Evolutionary conservation across 805 yeast genomes (phyloP).

Genomic region (Limtongia smithiae): DNA sequence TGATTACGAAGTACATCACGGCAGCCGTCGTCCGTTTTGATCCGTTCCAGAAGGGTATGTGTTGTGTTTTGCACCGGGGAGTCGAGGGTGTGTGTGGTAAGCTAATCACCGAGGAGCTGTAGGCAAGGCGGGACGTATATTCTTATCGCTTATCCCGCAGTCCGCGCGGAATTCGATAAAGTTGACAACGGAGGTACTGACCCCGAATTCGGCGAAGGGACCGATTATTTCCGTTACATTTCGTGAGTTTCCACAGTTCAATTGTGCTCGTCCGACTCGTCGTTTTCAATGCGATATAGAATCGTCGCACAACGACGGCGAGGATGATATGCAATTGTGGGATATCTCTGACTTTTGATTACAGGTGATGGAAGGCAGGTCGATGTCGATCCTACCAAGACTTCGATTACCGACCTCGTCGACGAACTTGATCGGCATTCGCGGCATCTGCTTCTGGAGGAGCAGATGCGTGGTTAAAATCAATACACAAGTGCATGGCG

Average conservation of each 20-base stretch:
- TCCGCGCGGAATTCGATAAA: slow-evolving; percentile 56
- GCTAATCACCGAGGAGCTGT: neutral
- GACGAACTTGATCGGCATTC: slow-evolving; percentile 77
- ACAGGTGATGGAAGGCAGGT: slow-evolving; percentile 67
- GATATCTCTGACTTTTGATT: neutral
- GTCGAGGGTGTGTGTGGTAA: no score
- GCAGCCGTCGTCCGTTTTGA: slow-evolving; percentile 72
- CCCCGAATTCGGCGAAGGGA: slow-evolving; percentile 42
- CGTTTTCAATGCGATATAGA: neutral
- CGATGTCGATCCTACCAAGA: slow-evolving; percentile 59
- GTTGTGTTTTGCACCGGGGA: no score
- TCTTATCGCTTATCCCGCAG: slow-evolving; percentile 78
- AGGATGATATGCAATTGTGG: neutral
- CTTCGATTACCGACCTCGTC: slow-evolving; percentile 58
- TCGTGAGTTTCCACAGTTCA: slow-evolving; percentile 37
- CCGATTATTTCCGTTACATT: slow-evolving; percentile 74
- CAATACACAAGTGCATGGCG: no score
- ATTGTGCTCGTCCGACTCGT: neutral
- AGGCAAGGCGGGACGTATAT: slow-evolving; percentile 76
- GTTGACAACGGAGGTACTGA: slow-evolving; percentile 63
- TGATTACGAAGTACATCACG: slow-evolving; percentile 90
- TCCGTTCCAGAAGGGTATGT: slow-evolving; percentile 63
- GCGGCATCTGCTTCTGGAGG: slow-evolving; percentile 69
- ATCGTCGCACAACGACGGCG: neutral
- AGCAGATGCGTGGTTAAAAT: slow-evolving; percentile 39